Evolutionary conservation across 148 eudicot genomes (phyloP), one percentile per base, ranked within the genome.

Genomic region (Cornus suecica): DNA sequence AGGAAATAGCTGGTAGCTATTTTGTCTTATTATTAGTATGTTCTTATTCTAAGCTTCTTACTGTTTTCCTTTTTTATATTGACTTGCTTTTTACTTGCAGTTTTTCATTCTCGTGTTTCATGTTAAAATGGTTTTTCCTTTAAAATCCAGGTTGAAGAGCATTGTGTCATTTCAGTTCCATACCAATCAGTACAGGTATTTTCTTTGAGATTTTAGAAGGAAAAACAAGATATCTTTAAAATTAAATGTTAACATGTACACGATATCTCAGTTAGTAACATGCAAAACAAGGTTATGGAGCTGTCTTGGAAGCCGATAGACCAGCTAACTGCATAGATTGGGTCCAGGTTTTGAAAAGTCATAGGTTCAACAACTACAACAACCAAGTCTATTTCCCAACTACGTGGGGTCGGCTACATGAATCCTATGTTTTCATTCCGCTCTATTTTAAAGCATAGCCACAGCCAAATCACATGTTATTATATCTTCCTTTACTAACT

Each of bases 111-210:
- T 41, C 16, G n/a, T n/a, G n/a, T 18, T 20, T 18, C 0, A 58
- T 4, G 62, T 58, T n/a, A 18, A 18, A 58, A 58, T 74, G 13
- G 8, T 22, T 15, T 5, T 29, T 41, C 66, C 15, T 26, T 77
- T 61, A 66, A 20, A 73, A 77, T 68, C 72, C 91, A 95, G 99
- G 97, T 95, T 74, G 99, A 95, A 27, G 97, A 92, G 78, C 90
- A 89, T 80, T 91, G 97, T 76, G 74, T 91, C 27, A 76, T 75
- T 68, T 77, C 99, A 74, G 82, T 95, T 71, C 91, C 97, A 32
- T 95, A 89, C 84, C 86, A 84, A 68, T 79, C 90, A 75, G 94
- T 95, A 70, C 86, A 95, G 98, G 99, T 94, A 89, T 65, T 42
- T 79, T 24, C 68, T 42, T 72, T n/a, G 15, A 42, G 10, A 65